Percentiles rank a stretch among this genome's conserved stretches.
Evolutionary conservation across 345 rosid genomes (phyloP).

Genomic region (Euclidium syriacum): DNA sequence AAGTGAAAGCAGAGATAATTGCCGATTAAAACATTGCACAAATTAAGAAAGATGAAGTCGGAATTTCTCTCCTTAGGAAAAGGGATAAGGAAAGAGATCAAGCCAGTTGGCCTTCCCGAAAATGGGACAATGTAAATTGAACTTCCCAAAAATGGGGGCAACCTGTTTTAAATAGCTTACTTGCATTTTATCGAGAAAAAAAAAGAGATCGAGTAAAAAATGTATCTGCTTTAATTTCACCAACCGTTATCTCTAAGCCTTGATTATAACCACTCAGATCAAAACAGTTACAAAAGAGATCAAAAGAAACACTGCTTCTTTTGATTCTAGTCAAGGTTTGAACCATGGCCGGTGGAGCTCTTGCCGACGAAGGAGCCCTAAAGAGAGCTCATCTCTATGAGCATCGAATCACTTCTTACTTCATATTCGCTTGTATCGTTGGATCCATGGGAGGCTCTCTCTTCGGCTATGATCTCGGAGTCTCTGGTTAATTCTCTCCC

Average conservation of each 20-base stretch:
- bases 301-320: neutral
- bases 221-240: neutral
- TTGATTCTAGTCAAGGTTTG: neutral
- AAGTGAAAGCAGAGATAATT: neutral
- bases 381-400: conserved; percentile 75
- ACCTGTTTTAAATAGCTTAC: too few relatives aligned
- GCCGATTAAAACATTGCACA: neutral
- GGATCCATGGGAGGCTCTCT: conserved; percentile 72
- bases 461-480: conserved; percentile 84
- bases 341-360: conserved; percentile 65
- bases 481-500: conserved; percentile 48
- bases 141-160: too few relatives aligned
- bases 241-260: neutral
- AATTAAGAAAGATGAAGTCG: conserved; percentile 13
- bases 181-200: too few relatives aligned
- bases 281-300: neutral
- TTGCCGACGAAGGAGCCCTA: conserved; percentile 30
- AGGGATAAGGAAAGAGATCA: conserved; percentile 12
- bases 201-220: too few relatives aligned
- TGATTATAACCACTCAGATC: neutral
- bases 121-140: too few relatives aligned
- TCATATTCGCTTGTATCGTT: conserved; percentile 54
- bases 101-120: too few relatives aligned
- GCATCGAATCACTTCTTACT: conserved; percentile 51
- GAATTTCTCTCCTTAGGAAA: neutral